Evolutionary conservation across 768 basidiomycete genomes (phyloP), one percentile per base, ranked within the genome.

Genomic region (Kwoniella newhampshirensis): DNA sequence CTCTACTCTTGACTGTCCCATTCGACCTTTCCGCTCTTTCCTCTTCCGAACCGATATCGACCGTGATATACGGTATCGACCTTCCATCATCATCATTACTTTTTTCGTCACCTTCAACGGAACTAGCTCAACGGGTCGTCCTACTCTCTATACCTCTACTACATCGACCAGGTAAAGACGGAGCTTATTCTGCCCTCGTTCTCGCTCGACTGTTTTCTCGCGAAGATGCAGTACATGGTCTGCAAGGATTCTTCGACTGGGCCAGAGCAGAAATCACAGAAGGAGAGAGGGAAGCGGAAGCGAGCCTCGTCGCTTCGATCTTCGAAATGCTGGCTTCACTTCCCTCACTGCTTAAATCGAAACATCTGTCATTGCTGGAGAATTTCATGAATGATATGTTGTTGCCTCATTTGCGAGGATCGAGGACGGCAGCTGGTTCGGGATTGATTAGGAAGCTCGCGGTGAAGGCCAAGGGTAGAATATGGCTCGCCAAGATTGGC

Each of bases 1-100:
- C 89, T 20, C 82, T 99, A 21, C 87, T 96, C 45, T 87, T 88
- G 78, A 90, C 89, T 79, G 86, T 97, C 17, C 96, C 96, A 0
- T 99, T 99, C 75, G 86, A 89, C 70, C 79, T 99, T 36, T 81
- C 84, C 27, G 88, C 90, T 66, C 90, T 96, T 51, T 90, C 91
- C 1, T 36, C 48, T 0, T 43, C 49, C 67, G 86, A 87, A 54
- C 27, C 51, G 20, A 68, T 64, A 9, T 80, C 80, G 2, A 72
- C 78, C n/a, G 18, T 30, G 2, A 35, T 48, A 15, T 55, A 50
- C 26, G 46, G 46, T 11, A 54, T 71, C 18, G 69, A 68, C 45
- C 42, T 57, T 1, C 51, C 59, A 4, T 54, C 64, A 5, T 30
- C 39, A 1, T 3, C 28, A 12, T 46, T 59, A 12, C 52, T 71